Evolutionary conservation across 2,329 filamentous ascomycete species (phyloP).

Genomic region (Cytospora piceae): DNA sequence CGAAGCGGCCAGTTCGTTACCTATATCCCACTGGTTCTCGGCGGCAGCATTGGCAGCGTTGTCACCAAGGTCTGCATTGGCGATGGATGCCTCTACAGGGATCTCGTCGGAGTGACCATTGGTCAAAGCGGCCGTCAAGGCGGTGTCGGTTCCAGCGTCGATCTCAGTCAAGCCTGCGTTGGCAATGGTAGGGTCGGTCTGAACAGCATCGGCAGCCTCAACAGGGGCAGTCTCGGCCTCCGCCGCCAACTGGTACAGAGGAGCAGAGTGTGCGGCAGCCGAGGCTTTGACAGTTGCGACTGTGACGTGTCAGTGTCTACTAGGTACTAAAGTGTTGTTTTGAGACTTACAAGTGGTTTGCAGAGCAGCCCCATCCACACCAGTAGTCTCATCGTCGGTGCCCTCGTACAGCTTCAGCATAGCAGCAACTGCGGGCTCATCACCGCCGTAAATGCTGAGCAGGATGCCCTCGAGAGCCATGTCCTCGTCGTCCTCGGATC

Average conservation of each 20-base stretch:
- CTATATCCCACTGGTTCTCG: constrained; percentile 67
- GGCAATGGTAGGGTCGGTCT: constrained; percentile 68
- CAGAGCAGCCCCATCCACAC: constrained; percentile 66
- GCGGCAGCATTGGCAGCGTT: constrained; percentile 63
- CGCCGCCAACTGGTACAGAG: constrained; percentile 37
- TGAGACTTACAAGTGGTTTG: constrained; percentile 70
- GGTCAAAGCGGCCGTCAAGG: constrained; percentile 48
- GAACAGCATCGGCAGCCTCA: constrained; percentile 38
- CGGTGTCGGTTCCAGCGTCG: constrained; percentile 50
- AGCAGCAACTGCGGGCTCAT: constrained; percentile 72
- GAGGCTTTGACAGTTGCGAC: constrained; percentile 63
- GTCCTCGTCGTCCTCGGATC: constrained; percentile 70
- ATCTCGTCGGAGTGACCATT: constrained; percentile 42
- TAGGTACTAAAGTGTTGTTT: not conserved
- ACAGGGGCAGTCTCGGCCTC: constrained; percentile 42
- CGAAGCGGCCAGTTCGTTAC: constrained; percentile 50
- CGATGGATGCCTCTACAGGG: constrained; percentile 44
- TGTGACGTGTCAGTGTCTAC: constrained; percentile 38
- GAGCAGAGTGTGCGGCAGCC: constrained; percentile 56
- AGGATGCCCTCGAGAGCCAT: constrained; percentile 81
- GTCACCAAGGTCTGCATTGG: constrained; percentile 56
- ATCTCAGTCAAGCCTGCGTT: constrained; percentile 72
- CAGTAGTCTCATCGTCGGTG: constrained; percentile 66
- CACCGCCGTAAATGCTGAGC: constrained; percentile 77
- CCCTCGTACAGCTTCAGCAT: constrained; percentile 80